Evolutionary conservation across 768 basidiomycete genomes (phyloP), one percentile per base, ranked within the genome.

Genomic region (Polyporus arcularius): DNA sequence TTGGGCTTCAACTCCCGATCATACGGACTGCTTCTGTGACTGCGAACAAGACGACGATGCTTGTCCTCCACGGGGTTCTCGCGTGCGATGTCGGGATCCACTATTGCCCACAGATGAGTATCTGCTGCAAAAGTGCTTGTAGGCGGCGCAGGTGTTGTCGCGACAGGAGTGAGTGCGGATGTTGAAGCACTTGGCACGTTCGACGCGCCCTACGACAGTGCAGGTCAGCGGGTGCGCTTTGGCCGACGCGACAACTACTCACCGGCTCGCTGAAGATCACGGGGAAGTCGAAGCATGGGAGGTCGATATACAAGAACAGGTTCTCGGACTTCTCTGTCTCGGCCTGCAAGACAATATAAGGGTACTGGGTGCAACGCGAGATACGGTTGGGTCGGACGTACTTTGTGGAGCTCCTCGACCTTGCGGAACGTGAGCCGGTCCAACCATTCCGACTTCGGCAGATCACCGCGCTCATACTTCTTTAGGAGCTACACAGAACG

Each of bases 1-100:
- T 98, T 96, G 0, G 97, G 97, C 67, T 99, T 99, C 56, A 99
- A 79, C 70, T 98, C 97, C 54, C 94, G 78, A 69, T 98, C 96
- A 53, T 97, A 89, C 0, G 96, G 94, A 48, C 96, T 95, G 53
- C 94, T 94, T 48, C 97, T 80, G 67, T 98, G 96, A 72, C 95
- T 96, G 49, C 97, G 88, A 61, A 98, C 92, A 3, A 98, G 81
- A 2, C 95, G 84, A 35, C 97, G 85, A 70, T 98, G 95, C 70
- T 99, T 99, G 70, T 96, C 94, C 69, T 99, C 97, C 0, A 98
- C 95, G 0, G 96, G 96, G 69, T 99, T 99, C 67, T 98, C 96
- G 30, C 93, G 84, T 7, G 82, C 84, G 51, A 92, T 83, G 62
- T 99, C 97, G 3, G 96, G 95, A 68, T 99, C 97, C 41, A 92